Conservation (phyloP, 129 eudicot genomes). For the Helichrysum umbraculigerum region DNA sequence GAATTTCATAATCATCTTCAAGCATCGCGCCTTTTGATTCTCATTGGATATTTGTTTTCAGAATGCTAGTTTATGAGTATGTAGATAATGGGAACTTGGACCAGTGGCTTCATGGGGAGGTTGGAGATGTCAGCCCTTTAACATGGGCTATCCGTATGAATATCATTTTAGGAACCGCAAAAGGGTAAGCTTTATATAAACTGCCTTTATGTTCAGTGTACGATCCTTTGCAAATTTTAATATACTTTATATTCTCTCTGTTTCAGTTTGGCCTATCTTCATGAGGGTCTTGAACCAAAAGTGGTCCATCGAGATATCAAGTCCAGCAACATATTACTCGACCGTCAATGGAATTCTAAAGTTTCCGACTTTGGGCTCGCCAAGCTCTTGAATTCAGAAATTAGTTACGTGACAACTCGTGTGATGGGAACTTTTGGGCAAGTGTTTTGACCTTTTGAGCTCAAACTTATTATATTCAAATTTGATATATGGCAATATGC, state of each 20-base stretch:
- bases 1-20: not conserved
- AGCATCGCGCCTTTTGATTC: not conserved
- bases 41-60: conserved; percentile 16
- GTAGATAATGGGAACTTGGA: conserved; percentile 94
- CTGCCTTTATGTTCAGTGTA: not conserved
- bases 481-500: not conserved
- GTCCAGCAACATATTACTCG: conserved; percentile 82
- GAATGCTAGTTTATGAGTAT: conserved; percentile 98
- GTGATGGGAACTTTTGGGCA: conserved; percentile 99
- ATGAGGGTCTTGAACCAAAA: conserved; percentile 97
- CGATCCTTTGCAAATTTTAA: not conserved
- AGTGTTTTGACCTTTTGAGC: conserved; percentile 21
- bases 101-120: conserved; percentile 99
- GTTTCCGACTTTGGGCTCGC: conserved; percentile 99
- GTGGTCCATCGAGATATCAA: conserved; percentile 96
- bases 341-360: conserved; percentile 88
- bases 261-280: conserved; percentile 92
- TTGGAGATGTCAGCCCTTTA: conserved; percentile 84
- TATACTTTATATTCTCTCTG: not conserved
- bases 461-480: not conserved
- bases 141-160: conserved; percentile 87
- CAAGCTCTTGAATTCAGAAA: conserved; percentile 86
- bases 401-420: conserved; percentile 86
- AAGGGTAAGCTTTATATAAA: conserved; percentile 53
- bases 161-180: conserved; percentile 81